Evolutionary conservation across 1,284 basidiomycete species (phyloP).

Genomic region (Ceratobasidium sp.): DNA sequence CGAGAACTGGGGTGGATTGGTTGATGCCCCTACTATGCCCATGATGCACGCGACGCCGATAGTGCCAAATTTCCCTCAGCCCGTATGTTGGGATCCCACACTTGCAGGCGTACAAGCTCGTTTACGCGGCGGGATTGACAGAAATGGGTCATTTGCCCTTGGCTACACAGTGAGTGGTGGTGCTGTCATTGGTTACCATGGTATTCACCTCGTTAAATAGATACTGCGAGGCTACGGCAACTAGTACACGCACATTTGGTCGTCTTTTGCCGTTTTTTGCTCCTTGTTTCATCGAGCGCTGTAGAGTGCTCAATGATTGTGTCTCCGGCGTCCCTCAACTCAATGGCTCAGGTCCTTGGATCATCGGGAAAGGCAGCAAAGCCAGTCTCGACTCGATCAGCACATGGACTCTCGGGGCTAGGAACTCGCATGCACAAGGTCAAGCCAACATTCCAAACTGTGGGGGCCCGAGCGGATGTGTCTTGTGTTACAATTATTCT

Average conservation of each 20-base stretch:
- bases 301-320: constrained; percentile 86
- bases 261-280: constrained; percentile 79
- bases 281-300: constrained; percentile 74
- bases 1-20: constrained; percentile 55
- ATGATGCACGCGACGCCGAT: constrained; percentile 66
- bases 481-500: too few species aligned
- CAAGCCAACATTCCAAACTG: too few species aligned
- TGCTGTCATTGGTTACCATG: constrained; percentile 1
- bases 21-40: constrained; percentile 61
- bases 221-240: constrained; percentile 93
- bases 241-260: constrained; percentile 65
- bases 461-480: too few species aligned
- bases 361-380: constrained; percentile 81
- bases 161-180: constrained; percentile 73
- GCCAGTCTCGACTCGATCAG: constrained; percentile 94
- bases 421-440: too few species aligned
- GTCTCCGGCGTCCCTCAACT: constrained; percentile 80
- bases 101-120: constrained; percentile 89
- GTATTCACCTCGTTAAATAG: constrained; percentile 59
- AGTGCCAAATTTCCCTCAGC: constrained; percentile 71
- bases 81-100: constrained; percentile 85
- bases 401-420: constrained; percentile 72
- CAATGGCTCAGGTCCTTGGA: constrained; percentile 84
- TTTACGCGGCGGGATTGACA: constrained; percentile 81
- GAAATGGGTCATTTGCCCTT: constrained; percentile 81